Base-by-base conservation (phyloP, 2,329 filamentous ascomycete species). In the Aspergillus felis region DNA sequence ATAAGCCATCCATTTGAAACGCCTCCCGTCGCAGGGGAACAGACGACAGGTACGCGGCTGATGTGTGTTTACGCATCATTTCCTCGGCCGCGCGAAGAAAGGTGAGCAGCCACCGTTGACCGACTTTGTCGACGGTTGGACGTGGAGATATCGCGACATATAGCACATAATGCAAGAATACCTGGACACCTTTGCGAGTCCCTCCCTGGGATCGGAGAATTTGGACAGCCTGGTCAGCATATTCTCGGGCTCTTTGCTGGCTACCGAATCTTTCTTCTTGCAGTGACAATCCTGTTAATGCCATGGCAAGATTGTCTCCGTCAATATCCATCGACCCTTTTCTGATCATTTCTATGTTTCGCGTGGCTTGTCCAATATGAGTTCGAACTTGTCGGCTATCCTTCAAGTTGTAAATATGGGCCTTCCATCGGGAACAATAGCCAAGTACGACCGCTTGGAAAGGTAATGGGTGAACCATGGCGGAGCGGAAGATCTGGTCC, bases 261-360 rank as follows among this genome's bases (percentile, higher is more conserved):
- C 58, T 65, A 3, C 75, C 74, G 51, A 74, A 76, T 52, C 75
- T 68, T 50, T 73, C 70, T 61, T 77, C 75, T 42, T 73, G 68
- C 17, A 77, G 57, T 5, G 73, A 69, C 61, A 77, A 64, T 6
- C 74, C 73, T 0, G 71, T 60, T 42, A 75, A 56, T 3, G 72
- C 67, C 66, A 75, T 64, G 3, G 66, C 65, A 22, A 76, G 60
- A 14, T 62, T 64, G 52, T 75, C 69, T 25, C 67, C 62, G 17
- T 66, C 64, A 10, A 72, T 60, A 14, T 62, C 41, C 10, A 54
- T 48, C 7, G 54, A 44, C 3, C 68, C 68, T 9, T 57, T 57
- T 8, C 61, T 62, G 9, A 66, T 66, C 17, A 71, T 61, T 2
- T 68, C 64, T 17, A 77, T 63, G n/a, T 66, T 61, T n/a, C 64